Base-by-base conservation (phyloP, 495 filamentous ascomycete species). In the Aspergillus conjunctus region DNA sequence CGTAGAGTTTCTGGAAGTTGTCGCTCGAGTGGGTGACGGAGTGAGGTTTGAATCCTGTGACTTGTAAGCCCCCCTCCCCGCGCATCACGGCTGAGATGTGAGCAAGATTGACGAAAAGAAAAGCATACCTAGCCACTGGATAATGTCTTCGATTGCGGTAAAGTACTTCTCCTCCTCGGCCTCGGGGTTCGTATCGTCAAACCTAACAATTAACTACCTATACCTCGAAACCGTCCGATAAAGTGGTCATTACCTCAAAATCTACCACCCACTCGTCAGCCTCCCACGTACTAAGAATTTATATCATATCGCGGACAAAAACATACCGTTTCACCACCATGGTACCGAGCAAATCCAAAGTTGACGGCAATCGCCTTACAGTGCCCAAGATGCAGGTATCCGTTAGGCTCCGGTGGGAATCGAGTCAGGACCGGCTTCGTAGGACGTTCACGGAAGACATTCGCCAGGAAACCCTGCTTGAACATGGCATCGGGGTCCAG, bases 311-410 rank as follows among this genome's bases (percentile, higher is more conserved):
- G 3, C 37, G 1, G 1, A 6, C 34, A 17, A 15, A 22, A 7
- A 59, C 61, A 22, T 51, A 59, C 61, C 26, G 58, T 60, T 31
- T 60, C 51, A 54, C 95, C 95, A 12, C 88, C 88, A 71, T 96
- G 88, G 67, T 88, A 86, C 64, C 84, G 86, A 11, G 94, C 94
- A 75, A 97, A 97, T 0, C 94, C 95, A 71, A 98, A 98, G 76
- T 98, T 98, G 67, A 98, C 84, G 0, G 91, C 86, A 73, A 98
- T 97, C n/a, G 94, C 94, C 77, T 98, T 98, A 63, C 87, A 87
- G 71, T 98, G 94, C 18, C 93, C 93, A 68, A 97, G 91, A 67
- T 96, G 93, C 14, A 96, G 83, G 72, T 71, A 84, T 57, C 81
- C 81, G 59, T 84, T 84, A 37, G 92, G 92, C 75, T 98, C 95